Conservation (phyloP, 2,329 filamentous ascomycete species). For the Blumeriella jaapii region DNA sequence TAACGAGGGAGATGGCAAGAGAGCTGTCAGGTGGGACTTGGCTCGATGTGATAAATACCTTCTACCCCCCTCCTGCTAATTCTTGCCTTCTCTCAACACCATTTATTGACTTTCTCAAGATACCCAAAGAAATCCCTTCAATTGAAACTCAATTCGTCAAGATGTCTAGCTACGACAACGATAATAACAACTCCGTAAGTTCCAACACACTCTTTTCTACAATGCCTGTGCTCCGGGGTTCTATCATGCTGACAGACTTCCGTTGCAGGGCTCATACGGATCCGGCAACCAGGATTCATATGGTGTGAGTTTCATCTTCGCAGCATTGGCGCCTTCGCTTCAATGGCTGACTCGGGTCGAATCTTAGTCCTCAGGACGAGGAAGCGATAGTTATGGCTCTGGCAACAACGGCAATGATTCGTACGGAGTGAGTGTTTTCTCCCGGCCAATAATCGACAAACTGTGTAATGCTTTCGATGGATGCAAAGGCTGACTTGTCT, state of each 20-base stretch:
- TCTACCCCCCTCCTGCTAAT: neutral
- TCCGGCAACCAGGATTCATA: slow-evolving; percentile 4
- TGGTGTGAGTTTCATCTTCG: neutral
- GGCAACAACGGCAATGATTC: slow-evolving; percentile 4
- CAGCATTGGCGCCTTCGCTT: too few species aligned
- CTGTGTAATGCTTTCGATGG: too few species aligned
- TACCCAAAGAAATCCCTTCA: slow-evolving; percentile 6
- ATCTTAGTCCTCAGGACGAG: too few species aligned
- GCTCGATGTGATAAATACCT: slow-evolving; percentile 6
- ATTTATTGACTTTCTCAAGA: neutral
- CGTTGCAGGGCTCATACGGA: slow-evolving; percentile 15
- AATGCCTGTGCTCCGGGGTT: too few species aligned
- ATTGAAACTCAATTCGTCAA: slow-evolving; percentile 9
- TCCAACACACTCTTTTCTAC: too few species aligned
- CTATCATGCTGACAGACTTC: slow-evolving; percentile 6
- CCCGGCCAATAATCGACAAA: too few species aligned
- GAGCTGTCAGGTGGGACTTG: neutral
- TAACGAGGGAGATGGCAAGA: neutral
- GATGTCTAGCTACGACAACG: slow-evolving; percentile 27
- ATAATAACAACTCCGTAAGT: slow-evolving; percentile 24
- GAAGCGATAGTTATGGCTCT: too few species aligned
- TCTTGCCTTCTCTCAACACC: neutral
- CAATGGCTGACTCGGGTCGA: too few species aligned
- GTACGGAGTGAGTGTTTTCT: slow-evolving; percentile 3
- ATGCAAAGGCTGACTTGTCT: too few species aligned